A percentile compares a stretch with the other conserved stretches of the same genome.
Evolutionary conservation across 768 basidiomycete species (phyloP).

Genomic region (Russula dissimulans): DNA sequence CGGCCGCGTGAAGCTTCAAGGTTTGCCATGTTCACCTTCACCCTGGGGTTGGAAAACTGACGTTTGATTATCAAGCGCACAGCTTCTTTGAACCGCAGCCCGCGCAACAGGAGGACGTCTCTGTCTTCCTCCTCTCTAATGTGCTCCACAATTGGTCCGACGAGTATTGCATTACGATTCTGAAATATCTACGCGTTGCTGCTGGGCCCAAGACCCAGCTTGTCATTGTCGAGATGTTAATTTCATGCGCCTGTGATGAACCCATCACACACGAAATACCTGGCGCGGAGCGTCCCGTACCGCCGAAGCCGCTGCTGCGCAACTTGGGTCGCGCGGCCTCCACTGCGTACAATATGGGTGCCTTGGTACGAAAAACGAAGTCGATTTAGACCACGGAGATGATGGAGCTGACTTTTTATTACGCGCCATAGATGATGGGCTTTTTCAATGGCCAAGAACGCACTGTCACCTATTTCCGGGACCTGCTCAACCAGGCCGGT

Average conservation of each 20-base stretch:
- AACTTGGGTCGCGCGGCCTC: slow-evolving; percentile 20
- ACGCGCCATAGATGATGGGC: neutral
- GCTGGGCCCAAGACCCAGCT: slow-evolving; percentile 23
- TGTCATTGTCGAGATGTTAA: slow-evolving; percentile 23
- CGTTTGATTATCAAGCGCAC: slow-evolving; percentile 8
- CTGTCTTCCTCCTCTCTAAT: slow-evolving; percentile 24
- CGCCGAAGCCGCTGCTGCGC: slow-evolving; percentile 22
- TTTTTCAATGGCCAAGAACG: neutral
- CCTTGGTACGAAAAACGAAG: slow-evolving; percentile 9
- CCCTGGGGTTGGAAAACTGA: neutral
- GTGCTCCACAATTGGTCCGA: slow-evolving; percentile 31
- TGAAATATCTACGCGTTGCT: slow-evolving; percentile 21
- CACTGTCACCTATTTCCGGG: neutral
- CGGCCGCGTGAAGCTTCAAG: slow-evolving; percentile 22
- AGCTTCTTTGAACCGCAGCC: slow-evolving; percentile 25
- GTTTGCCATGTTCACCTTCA: slow-evolving; percentile 10
- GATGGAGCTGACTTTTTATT: neutral
- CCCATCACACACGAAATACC: slow-evolving; percentile 10
- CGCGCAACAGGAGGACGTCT: slow-evolving; percentile 21
- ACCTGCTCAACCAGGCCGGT: neutral
- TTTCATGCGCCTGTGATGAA: slow-evolving; percentile 22
- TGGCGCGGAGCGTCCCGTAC: slow-evolving; percentile 9
- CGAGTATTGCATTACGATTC: slow-evolving; percentile 23
- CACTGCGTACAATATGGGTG: slow-evolving; percentile 16
- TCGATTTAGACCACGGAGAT: too few relatives aligned